Base-by-base conservation (phyloP, 1,284 basidiomycete genomes). In the Pholiota adiposa region DNA sequence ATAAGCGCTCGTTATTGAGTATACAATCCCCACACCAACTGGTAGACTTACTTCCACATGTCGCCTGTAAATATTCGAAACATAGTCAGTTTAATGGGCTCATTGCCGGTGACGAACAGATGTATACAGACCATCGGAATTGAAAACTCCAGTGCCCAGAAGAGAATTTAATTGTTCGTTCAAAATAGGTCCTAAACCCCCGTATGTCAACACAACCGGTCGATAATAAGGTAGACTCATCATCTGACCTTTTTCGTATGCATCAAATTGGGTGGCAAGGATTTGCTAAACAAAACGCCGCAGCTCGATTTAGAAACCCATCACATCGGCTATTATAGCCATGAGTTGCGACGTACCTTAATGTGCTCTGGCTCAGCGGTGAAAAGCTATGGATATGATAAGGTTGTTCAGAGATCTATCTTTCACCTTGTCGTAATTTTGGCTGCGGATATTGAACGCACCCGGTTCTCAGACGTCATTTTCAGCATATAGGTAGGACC, bases 101-200 rank as follows among this genome's bases (percentile, higher is more conserved):
- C 27, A 29, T 16, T 18, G 3, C 41, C 19, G 21, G 11, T 11
- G 9, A 25, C 9, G 36, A 18, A 25, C 31, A 34, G n/a, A n/a
- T n/a, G n/a, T 25, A 8, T 7, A 60, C 65, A 12, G 18, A 75
- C 77, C 78, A 65, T 79, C 77, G n/a, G 76, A 72, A 59, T 76
- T 77, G 64, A 79, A 79, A 0, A 79, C 74, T 2, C 80, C 80
- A 11, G 77, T 78, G 51, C 83, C 83, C 11, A 85, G 73, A n/a
- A 85, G 66, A 1, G 78, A 73, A 38, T 67, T 58, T 21, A 80
- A 66, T 59, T 75, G 72, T 6, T 67, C 65, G 14, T 63, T 64
- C 41, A 73, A 61, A 1, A 69, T 59, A 29, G 68, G 67, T 2
- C 76, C 74, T 75, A 56, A 43, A 21, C 9, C 21, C n/a, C 34